phyloP scores from a whole-genome alignment of 306 rosid species.

The Phaseolus lunatus region DNA sequence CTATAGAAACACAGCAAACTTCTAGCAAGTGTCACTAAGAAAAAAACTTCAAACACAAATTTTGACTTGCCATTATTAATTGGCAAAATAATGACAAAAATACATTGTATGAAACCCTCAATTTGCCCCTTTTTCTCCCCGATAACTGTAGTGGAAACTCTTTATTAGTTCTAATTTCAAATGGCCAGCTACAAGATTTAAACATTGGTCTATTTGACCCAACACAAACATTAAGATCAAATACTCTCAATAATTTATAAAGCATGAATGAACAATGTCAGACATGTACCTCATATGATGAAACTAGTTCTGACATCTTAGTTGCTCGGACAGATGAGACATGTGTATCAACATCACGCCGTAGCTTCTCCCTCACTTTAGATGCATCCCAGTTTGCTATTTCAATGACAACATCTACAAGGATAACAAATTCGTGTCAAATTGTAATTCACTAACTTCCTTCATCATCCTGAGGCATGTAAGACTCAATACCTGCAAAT shows the following conservation, averaged over 20 bases:
- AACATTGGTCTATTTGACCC: conserved; percentile 15
- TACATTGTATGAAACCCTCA: conserved; percentile 16
- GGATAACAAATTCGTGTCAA: conserved; percentile 39
- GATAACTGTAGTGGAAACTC: conserved; percentile 7
- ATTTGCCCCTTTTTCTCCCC: background rate
- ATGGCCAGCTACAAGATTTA: background rate
- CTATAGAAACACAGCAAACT: conserved; percentile 17
- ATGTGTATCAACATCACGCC: conserved; percentile 81
- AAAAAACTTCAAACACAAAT: conserved; percentile 26
- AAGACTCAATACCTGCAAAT: conserved; percentile 72
- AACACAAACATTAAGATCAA: background rate
- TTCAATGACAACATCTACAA: conserved; percentile 77
- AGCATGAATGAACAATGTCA: conserved; percentile 21
- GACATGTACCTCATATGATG: conserved; percentile 65
- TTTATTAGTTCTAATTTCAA: conserved; percentile 18
- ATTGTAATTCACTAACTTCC: conserved; percentile 60
- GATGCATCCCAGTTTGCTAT: conserved; percentile 82
- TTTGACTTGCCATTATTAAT: conserved; percentile 14
- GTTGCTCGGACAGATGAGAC: conserved; percentile 65
- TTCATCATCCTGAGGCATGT: conserved; percentile 67
- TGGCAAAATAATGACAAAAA: conserved; percentile 16
- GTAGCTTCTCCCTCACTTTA: conserved; percentile 82
- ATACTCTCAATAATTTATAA: conserved; percentile 14
- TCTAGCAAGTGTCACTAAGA: conserved; percentile 13
- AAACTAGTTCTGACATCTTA: conserved; percentile 74